Conservation (phyloP, 2,329 filamentous ascomycete genomes). For the Neopestalotiopsis rosae region DNA sequence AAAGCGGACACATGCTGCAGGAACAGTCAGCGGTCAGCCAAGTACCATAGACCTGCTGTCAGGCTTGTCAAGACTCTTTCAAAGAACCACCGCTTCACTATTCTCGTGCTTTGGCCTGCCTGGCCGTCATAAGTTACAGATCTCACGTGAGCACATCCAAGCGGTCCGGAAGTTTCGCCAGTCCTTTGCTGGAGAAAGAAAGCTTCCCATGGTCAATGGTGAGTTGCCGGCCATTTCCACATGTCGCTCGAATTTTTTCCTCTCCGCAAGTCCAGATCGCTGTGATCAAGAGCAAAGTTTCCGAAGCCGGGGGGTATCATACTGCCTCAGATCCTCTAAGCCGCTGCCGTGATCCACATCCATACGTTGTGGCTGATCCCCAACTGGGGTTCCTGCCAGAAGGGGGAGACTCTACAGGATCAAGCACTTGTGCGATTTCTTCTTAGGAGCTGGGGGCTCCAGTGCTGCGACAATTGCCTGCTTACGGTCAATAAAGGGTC, state of each 20-base stretch:
- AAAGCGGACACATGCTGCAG: conserved; percentile 1
- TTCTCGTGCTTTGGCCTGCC: background rate
- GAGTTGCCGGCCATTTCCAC: background rate
- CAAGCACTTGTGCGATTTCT: conserved; percentile 73
- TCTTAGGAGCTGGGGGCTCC: conserved; percentile 85
- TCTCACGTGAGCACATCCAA: conserved; percentile 5
- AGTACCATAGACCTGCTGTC: conserved; percentile 15
- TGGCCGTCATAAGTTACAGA: background rate
- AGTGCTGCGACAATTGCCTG: conserved; percentile 95
- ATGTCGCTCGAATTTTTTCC: conserved; percentile 3
- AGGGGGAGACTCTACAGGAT: conserved; percentile 60
- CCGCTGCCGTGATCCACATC: background rate
- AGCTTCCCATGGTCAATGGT: background rate
- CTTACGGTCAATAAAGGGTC: conserved; percentile 18
- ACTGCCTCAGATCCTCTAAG: background rate
- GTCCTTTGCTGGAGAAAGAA: conserved; percentile 8
- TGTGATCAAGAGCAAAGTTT: conserved; percentile 19
- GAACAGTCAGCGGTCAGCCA: background rate
- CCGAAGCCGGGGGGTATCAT: conserved; percentile 3
- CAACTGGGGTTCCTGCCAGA: background rate
- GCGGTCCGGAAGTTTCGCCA: background rate
- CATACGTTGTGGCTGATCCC: background rate
- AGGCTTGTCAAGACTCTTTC: conserved; percentile 3
- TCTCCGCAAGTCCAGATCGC: conserved; percentile 21
- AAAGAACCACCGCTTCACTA: background rate